These are phyloP conservation scores for Boletellus emodensis DNA, from an alignment of 768 basidiomycete species.

Conservation along the genomic window DNA sequence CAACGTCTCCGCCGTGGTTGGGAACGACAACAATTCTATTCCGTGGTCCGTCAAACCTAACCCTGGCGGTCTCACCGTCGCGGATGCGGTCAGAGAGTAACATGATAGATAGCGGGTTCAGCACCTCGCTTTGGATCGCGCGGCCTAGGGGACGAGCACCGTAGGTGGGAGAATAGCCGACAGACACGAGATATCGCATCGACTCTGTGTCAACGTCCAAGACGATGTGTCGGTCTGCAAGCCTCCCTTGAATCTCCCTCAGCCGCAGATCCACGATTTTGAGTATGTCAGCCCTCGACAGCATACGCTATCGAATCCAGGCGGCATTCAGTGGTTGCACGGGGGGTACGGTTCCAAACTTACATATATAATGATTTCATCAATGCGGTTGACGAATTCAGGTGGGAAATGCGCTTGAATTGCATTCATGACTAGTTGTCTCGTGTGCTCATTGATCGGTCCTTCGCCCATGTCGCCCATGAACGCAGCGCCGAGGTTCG, in stretches of 20 bases:
- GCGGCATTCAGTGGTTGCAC: constrained; percentile 25
- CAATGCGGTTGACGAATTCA: constrained; percentile 88
- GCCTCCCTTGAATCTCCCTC: constrained; percentile 77
- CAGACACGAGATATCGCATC: constrained; percentile 69
- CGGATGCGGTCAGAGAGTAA: constrained; percentile 78
- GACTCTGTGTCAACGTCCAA: constrained; percentile 73
- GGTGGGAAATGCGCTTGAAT: constrained; percentile 87
- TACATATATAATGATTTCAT: constrained; percentile 75
- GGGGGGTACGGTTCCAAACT: constrained; percentile 14
- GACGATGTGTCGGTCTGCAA: constrained; percentile 74
- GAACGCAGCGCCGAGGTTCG: constrained; percentile 79
- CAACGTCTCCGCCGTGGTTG: constrained; percentile 65
- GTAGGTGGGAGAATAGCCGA: constrained; percentile 78
- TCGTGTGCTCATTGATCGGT: constrained; percentile 56
- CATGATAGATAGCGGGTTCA: constrained; percentile 86
- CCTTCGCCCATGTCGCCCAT: constrained; percentile 75
- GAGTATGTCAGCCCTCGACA: constrained; percentile 72
- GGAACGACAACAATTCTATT: constrained; percentile 77
- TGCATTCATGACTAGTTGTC: constrained; percentile 67
- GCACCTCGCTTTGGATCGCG: constrained; percentile 85
- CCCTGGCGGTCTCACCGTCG: constrained; percentile 72
- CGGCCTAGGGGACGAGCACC: constrained; percentile 92
- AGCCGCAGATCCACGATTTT: constrained; percentile 89
- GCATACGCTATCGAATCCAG: constrained; percentile 52
- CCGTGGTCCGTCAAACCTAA: constrained; percentile 76